These are phyloP conservation scores for Flaveria robusta DNA, from an alignment of 129 eudicot genomes.

Conservation along the genomic window DNA sequence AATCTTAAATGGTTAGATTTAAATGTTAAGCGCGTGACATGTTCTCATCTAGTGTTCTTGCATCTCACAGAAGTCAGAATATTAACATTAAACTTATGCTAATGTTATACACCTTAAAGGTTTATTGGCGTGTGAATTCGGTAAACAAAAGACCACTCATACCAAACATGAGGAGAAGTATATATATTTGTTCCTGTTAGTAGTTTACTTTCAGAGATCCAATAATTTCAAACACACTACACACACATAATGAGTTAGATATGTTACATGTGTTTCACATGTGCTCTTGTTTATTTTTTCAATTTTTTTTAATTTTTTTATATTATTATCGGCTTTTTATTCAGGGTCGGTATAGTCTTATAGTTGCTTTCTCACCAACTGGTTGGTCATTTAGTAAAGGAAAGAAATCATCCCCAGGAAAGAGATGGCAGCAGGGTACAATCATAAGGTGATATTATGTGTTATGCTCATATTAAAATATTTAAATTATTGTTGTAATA, in stretches of 20 bases:
- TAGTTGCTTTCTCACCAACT: conserved; percentile 93
- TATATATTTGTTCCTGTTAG: conserved; percentile 1
- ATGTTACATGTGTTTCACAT: background rate
- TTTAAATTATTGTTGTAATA: background rate
- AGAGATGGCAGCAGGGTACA: conserved; percentile 96
- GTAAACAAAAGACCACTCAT: background rate
- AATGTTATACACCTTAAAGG: background rate
- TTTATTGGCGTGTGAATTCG: background rate
- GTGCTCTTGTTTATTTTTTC: background rate
- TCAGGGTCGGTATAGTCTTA: conserved; percentile 74
- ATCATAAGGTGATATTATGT: conserved; percentile 60
- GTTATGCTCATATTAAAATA: background rate
- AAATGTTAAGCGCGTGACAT: background rate
- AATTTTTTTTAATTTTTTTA: background rate
- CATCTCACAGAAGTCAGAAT: background rate
- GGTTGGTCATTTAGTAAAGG: conserved; percentile 98
- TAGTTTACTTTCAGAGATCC: conserved; percentile 7
- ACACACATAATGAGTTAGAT: background rate
- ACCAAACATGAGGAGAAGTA: background rate
- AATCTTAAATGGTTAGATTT: background rate
- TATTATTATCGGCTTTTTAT: conserved; percentile 6
- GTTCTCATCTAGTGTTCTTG: conserved; percentile 15
- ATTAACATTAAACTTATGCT: background rate
- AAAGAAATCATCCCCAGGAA: conserved; percentile 86
- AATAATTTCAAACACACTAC: background rate